Percentiles rank a stretch among this genome's conserved stretches.
These are phyloP conservation scores for Emergomyces orientalis DNA, from an alignment of 2,329 filamentous ascomycete genomes.

Conservation along the genomic window DNA sequence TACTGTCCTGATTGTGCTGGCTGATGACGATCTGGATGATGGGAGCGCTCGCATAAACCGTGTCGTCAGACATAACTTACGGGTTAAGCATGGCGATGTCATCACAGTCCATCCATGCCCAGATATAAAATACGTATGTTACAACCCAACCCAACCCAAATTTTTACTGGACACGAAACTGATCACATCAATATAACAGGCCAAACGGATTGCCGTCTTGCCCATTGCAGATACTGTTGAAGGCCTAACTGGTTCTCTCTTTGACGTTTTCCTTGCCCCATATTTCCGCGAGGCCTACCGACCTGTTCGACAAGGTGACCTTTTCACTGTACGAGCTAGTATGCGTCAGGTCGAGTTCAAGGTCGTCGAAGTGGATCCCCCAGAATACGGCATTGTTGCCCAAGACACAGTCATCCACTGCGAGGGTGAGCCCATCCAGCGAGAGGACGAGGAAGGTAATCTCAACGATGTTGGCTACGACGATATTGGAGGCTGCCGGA, in stretches of 20 bases:
- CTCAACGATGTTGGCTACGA: conserved; percentile 98
- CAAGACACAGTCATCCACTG: conserved; percentile 99
- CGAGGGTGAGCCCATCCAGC: conserved; percentile 92
- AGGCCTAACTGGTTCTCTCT: conserved; percentile 92
- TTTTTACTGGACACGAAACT: conserved; percentile 11
- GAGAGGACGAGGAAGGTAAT: conserved; percentile 98
- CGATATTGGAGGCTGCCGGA: conserved; percentile 97
- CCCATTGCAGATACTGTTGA: conserved; percentile 98
- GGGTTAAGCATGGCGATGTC: conserved; percentile 96
- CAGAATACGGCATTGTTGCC: conserved; percentile 96
- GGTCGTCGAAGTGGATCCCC: conserved; percentile 95
- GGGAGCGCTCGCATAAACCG: conserved; percentile 96
- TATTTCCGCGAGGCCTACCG: conserved; percentile 99
- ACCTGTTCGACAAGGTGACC: conserved; percentile 90
- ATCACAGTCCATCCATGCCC: conserved; percentile 96
- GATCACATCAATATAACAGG: conserved; percentile 44
- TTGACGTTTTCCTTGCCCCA: conserved; percentile 97
- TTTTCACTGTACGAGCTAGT: conserved; percentile 93
- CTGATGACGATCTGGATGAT: conserved; percentile 96
- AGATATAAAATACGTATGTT: conserved; percentile 97
- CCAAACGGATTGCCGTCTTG: conserved; percentile 96
- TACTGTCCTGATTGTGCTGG: conserved; percentile 92
- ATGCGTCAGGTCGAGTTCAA: conserved; percentile 99
- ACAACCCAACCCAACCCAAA: not conserved
- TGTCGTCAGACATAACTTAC: conserved; percentile 94